Percentiles rank a stretch among this genome's conserved stretches.
phyloP scores from a whole-genome alignment of 805 yeast species.

The Naumovozyma dairenensis region DNA sequence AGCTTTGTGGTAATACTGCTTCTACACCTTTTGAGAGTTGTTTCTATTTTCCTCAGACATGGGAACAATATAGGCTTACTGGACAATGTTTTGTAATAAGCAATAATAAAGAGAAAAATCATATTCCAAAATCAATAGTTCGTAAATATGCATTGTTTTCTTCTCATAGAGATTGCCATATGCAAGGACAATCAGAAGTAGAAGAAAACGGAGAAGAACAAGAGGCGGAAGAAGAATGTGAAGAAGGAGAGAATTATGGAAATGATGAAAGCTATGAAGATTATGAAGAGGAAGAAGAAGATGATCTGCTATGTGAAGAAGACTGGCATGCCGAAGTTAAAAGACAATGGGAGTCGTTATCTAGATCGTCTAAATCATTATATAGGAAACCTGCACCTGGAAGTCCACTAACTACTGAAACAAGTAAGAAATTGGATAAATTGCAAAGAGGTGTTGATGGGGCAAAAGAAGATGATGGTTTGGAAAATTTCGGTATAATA shows the following conservation, averaged over 20 bases:
- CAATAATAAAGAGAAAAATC: constrained; percentile 6
- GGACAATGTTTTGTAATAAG: constrained; percentile 50
- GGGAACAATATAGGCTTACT: constrained; percentile 63
- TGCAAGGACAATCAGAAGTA: too few relatives aligned
- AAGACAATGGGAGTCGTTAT: constrained; percentile 53
- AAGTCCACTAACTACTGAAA: constrained; percentile 44
- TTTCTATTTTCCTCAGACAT: constrained; percentile 52
- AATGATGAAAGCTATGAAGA: constrained; percentile 3
- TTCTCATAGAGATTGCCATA: too few relatives aligned
- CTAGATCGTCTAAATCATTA: constrained; percentile 49
- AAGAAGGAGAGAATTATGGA: constrained; percentile 5
- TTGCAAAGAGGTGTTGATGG: constrained; percentile 81
- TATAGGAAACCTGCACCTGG: constrained; percentile 72
- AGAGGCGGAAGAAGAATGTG: constrained; percentile 4
- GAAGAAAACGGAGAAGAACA: constrained; percentile 15
- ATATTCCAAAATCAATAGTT: constrained; percentile 10
- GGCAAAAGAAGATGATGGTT: constrained; percentile 48
- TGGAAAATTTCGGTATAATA: constrained; percentile 59
- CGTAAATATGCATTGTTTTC: constrained; percentile 25
- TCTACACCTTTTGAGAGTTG: constrained; percentile 64
- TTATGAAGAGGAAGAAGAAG: constrained; percentile 3
- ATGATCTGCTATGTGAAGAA: constrained; percentile 19
- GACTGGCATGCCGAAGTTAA: constrained; percentile 63
- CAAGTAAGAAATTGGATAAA: constrained; percentile 51
- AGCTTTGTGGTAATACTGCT: constrained; percentile 28